phyloP scores from a whole-genome alignment of 2,329 filamentous ascomycete genomes.

The Cytospora chrysosperma region DNA sequence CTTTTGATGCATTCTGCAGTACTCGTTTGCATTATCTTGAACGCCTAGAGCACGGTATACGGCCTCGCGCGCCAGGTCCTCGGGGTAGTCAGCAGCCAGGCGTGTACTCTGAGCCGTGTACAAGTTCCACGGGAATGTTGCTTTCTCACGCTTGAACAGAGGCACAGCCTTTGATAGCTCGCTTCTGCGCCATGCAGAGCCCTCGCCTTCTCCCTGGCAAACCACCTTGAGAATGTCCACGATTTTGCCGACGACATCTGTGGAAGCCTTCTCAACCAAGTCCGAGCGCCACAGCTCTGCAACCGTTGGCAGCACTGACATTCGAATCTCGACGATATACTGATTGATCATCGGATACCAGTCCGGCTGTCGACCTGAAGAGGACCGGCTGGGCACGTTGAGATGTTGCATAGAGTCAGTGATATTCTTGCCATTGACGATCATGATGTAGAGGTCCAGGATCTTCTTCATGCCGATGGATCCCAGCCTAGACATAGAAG shows the following conservation, averaged over 20 bases:
- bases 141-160: slow-evolving; percentile 45
- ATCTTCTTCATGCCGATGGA: slow-evolving; percentile 73
- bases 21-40: slow-evolving; percentile 61
- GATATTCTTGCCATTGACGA: slow-evolving; percentile 76
- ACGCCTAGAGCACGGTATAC: slow-evolving; percentile 78
- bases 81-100: slow-evolving; percentile 46
- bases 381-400: slow-evolving; percentile 40
- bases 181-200: slow-evolving; percentile 62
- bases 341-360: slow-evolving; percentile 58
- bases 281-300: slow-evolving; percentile 81
- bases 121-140: slow-evolving; percentile 48
- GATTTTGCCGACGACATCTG: slow-evolving; percentile 72
- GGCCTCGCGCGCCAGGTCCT: slow-evolving; percentile 71
- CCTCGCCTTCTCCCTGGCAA: slow-evolving; percentile 74
- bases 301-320: slow-evolving; percentile 74
- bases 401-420: slow-evolving; percentile 68
- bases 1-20: slow-evolving; percentile 65
- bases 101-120: slow-evolving; percentile 33
- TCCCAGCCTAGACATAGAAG: slow-evolving; percentile 47
- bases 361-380: slow-evolving; percentile 40
- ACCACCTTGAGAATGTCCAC: slow-evolving; percentile 82
- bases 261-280: slow-evolving; percentile 77
- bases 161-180: slow-evolving; percentile 38
- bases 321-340: slow-evolving; percentile 82
- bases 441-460: slow-evolving; percentile 73